Base-by-base conservation (phyloP, 2,329 filamentous ascomycete species). In the Phyllachora maydis region DNA sequence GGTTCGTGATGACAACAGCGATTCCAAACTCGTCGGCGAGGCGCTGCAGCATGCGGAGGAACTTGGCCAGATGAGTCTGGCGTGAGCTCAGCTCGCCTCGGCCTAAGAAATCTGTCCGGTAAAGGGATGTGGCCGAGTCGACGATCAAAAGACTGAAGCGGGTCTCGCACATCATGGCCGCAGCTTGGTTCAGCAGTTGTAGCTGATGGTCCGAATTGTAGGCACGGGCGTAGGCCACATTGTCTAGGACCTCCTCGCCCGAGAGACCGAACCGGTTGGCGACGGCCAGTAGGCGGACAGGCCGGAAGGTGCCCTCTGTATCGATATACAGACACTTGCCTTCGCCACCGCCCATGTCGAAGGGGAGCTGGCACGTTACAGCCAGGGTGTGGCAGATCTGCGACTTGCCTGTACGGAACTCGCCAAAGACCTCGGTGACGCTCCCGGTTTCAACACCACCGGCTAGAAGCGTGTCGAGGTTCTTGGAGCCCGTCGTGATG, bases 151-250 rank as follows among this genome's bases (percentile, higher is more conserved):
- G 63, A 3, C 88, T 95, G 48, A 98, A 98, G 4, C 88, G 71
- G 1, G 88, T 98, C 54, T 98, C 90, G 28, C 83, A 93, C 90
- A 98, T 98, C 88, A 98, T 98, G 31, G 82, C 71, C 3, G 88
- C 76, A 4, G 88, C 90, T 47, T 95, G 85, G 39, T 88, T 88
- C 31, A 98, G 68, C 6, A 98, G 62, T 45, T 92, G 81, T 23
- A 98, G 65, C 47, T 98, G 88, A 48, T 98, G 88, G 35, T 98
- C 88, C 0, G 85, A 95, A 46, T 98, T 98, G 56, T 98, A 98
- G 7, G 88, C 88, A 29, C 88, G 74, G 23, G 90, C 90, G 46
- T 98, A 98, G 3, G 90, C 90, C 27, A 98, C 83, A 36, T 98
- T 98, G 53, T 98, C 90, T 6, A 98, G 63, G 0, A 98, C 88